phyloP scores from a whole-genome alignment of 2,329 filamentous ascomycete genomes.

The Parascedosporium putredinis region DNA sequence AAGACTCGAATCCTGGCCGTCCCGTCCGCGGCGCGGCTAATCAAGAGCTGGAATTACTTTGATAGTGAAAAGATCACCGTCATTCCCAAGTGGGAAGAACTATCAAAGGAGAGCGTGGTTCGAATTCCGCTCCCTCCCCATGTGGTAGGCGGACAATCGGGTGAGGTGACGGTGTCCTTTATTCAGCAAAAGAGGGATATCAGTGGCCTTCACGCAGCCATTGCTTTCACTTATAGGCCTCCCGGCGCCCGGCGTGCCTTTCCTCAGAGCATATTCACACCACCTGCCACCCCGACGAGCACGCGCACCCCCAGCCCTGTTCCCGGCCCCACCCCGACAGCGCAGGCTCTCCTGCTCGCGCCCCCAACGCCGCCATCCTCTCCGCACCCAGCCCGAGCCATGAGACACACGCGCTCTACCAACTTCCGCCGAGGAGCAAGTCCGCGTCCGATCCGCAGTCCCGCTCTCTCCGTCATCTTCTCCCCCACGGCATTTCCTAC shows the following conservation, averaged over 20 bases:
- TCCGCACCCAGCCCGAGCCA: conserved; percentile 13
- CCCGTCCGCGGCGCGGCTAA: conserved; percentile 52
- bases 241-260: conserved; percentile 26
- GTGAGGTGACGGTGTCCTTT: conserved; percentile 62
- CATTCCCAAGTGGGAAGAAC: conserved; percentile 35
- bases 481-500: conserved; percentile 51
- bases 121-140: conserved; percentile 44
- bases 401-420: conserved; percentile 22
- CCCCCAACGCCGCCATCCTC: conserved; percentile 27
- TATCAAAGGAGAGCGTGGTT: conserved; percentile 21
- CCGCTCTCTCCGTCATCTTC: conserved; percentile 50
- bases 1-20: conserved; percentile 57
- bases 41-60: conserved; percentile 60
- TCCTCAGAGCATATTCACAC: conserved; percentile 11
- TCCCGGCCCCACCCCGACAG: conserved; percentile 8
- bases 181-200: conserved; percentile 51
- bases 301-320: background rate
- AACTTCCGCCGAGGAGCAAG: background rate
- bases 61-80: conserved; percentile 35
- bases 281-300: conserved; percentile 8
- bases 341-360: conserved; percentile 14
- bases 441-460: background rate
- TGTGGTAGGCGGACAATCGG: conserved; percentile 39
- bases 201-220: conserved; percentile 52
- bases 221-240: conserved; percentile 62